Evolutionary conservation across 164 flowering plant species (phyloP), one percentile per base, ranked within the genome.

Genomic region (Magnolia officinalis): DNA sequence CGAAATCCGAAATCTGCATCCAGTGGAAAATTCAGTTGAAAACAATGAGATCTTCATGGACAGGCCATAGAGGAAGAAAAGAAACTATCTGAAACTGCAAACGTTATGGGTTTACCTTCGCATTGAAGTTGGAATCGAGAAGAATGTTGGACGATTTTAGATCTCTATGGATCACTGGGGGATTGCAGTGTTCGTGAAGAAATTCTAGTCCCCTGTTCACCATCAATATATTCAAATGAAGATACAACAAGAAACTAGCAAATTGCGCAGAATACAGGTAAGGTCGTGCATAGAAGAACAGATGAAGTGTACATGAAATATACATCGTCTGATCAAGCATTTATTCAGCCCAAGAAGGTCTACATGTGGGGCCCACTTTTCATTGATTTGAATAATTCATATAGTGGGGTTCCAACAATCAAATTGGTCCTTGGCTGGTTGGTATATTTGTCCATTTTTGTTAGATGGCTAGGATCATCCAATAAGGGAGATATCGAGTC

Each of bases 161-260:
- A 91, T 96, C 98, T 86, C 99, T 89, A 80, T 96, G 99, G 78
- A 96, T 96, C 72, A 96, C 92, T 29, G 89, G 88, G 50, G 99
- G 99, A 67, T 82, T 87, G 86, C 96, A 92, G 59, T 84, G 90
- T 87, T 96, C 98, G 55, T 96, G 99, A 68, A 96, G 86, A 83
- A 90, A 92, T 83, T 94, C 99, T 74, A 96, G 80, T 76, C 97
- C 99, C 84, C 99, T 96, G 89, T 74, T 78, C 85, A 84, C 76
- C 66, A 80, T 19, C 37, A 78, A 68, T 23, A 18, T 31, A 68
- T 2, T 18, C 20, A 66, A 49, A 51, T 67, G 77, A 37, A 68
- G 59, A 64, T 20, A 70, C 13, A 52, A 52, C 51, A 26, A 70
- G 75, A 55, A 74, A 72, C 63, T 16, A 29, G 23, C 2, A 61